Evolutionary conservation across 225 moss, liverwort and hornwort genomes (phyloP).

Genomic region (Sphagnum tenellum): DNA sequence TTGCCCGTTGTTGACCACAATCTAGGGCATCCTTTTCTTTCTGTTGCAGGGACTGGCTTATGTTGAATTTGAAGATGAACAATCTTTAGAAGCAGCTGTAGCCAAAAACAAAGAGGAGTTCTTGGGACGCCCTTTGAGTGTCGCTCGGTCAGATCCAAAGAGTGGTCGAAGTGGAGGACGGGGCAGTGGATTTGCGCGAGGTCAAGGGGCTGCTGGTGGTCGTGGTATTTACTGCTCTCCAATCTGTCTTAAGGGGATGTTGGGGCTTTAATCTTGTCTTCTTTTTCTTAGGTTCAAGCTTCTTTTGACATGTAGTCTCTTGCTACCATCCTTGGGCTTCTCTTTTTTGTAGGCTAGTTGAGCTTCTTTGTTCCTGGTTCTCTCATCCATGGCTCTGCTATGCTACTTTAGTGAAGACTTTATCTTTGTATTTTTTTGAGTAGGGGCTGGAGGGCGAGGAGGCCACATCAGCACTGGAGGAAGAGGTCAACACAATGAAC

Average conservation of each 20-base stretch:
- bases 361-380: neutral
- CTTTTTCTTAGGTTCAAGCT: neutral
- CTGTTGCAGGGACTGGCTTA: constrained; percentile 77
- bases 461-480: constrained; percentile 33
- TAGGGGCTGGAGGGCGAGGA: constrained; percentile 32
- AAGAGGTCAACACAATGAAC: constrained; percentile 22
- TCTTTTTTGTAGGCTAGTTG: neutral
- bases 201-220: constrained; percentile 14
- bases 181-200: constrained; percentile 29
- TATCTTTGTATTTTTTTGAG: constrained; percentile 5
- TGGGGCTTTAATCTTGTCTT: neutral
- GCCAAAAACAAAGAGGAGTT: constrained; percentile 68
- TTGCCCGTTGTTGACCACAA: neutral
- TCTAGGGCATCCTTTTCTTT: neutral
- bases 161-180: constrained; percentile 43
- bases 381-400: neutral
- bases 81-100: constrained; percentile 70
- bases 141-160: constrained; percentile 83
- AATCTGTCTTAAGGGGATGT: neutral
- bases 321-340: neutral
- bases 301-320: neutral
- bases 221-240: constrained; percentile 10
- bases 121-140: constrained; percentile 57
- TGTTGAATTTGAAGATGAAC: constrained; percentile 88
- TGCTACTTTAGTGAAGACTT: neutral